Base-by-base conservation (phyloP, 2,329 filamentous ascomycete genomes). In the Acrodontium crateriforme region DNA sequence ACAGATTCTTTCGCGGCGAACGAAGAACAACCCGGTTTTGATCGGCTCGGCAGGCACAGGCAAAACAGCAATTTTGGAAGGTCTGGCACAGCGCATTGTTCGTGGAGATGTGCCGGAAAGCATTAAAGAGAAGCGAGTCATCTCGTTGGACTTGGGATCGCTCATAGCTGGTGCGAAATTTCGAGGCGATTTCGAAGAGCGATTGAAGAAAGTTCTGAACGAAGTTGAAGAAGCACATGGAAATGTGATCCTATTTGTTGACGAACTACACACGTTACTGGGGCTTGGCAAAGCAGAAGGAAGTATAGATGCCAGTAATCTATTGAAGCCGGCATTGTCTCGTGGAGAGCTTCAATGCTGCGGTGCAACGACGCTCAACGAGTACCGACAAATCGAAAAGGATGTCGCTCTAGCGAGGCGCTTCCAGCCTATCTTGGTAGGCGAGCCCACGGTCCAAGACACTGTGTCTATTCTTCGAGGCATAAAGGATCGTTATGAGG, bases 401-500 rank as follows among this genome's bases (percentile, higher is more conserved):
- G 89, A 95, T 47, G 85, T 87, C 16, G 89, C 89, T 0, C 62
- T 98, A 12, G 89, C 89, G 6, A 68, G 89, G 41, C 71, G 89
- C 34, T 95, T 98, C 53, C 89, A 98, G 47, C 85, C 89, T 0
- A 93, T 98, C 32, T 57, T 83, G 18, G 84, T 98, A n/a, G 80
- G 76, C 35, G 89, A 98, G 46, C 89, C 89, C 0, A 77, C 73
- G 0, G 85, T 95, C 1, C 74, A 82, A 41, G 85, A 94, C 41
- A 94, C 89, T 0, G 85, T 98, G 36, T 93, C 83, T 27, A 95
- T 98, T 32, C 63, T 98, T 1, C 74, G 89, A 47, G 89, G 87
- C 26, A 94, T 98, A 61, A 95, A 95, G 50, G 85, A 95, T 48
- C 82, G 84, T 41, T 98, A 98, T 47, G 89, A 95, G 53, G 82